Evolutionary conservation across 139 green algal genomes (phyloP).

Genomic region (Chlorella sp.): DNA sequence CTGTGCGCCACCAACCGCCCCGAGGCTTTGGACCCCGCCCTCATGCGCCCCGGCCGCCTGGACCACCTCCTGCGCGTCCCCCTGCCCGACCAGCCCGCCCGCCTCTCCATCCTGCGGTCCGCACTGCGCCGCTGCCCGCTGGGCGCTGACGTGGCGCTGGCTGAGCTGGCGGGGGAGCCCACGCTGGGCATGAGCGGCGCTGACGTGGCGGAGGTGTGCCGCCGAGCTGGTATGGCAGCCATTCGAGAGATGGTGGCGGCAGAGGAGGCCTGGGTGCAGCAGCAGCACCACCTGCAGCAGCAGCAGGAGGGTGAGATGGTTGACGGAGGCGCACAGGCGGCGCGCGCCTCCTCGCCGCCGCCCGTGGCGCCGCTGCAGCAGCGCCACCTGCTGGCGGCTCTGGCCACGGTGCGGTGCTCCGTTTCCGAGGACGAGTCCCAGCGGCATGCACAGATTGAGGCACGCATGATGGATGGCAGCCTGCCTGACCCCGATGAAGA

Average conservation of each 20-base stretch:
- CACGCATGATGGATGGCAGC: slow-evolving; percentile 26
- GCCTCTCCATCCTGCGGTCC: slow-evolving; percentile 44
- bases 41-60: slow-evolving; percentile 76
- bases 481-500: neutral
- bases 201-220: slow-evolving; percentile 53
- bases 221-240: slow-evolving; percentile 22
- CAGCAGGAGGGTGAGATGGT: neutral
- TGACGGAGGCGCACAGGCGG: too few species aligned
- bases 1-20: slow-evolving; percentile 82
- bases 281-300: neutral
- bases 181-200: slow-evolving; percentile 48
- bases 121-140: slow-evolving; percentile 36
- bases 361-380: slow-evolving; percentile 14
- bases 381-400: slow-evolving; percentile 27
- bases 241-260: slow-evolving; percentile 21
- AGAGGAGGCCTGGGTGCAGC: neutral
- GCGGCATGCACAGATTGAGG: slow-evolving; percentile 20
- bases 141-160: slow-evolving; percentile 37
- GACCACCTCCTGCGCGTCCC: slow-evolving; percentile 66
- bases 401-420: slow-evolving; percentile 29
- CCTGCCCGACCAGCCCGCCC: slow-evolving; percentile 46
- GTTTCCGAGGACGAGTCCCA: slow-evolving; percentile 13
- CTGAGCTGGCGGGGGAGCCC: slow-evolving; percentile 17
- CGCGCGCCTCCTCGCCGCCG: neutral
- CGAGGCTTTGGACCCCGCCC: slow-evolving; percentile 74